Evolutionary conservation across 2,329 filamentous ascomycete species (phyloP), one percentile per base, ranked within the genome.

Genomic region (Fusarium temperatum): DNA sequence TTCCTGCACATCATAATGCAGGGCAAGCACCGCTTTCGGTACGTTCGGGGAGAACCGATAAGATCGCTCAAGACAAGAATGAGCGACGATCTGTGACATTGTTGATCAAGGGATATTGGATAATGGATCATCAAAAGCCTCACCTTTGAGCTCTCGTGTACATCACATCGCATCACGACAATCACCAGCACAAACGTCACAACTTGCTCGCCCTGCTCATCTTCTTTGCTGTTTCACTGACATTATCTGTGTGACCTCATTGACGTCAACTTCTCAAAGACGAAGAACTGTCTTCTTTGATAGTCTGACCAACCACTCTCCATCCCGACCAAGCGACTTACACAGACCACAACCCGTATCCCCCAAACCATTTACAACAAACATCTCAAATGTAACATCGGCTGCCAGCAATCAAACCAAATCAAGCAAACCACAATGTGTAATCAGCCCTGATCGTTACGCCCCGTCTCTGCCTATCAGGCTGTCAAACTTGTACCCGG

Each of bases 121-220:
- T 55, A 50, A 51, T 48, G 53, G 71, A 74, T 74, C 56, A 58
- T 54, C 57, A 54, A 41, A 60, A 72, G 68, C 64, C 68, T 74
- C 59, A 56, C 56, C 56, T 59, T 51, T 42, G 56, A 44, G 44
- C 42, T 58, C 41, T 41, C 9, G 51, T 45, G 45, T 50, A 35
- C 68, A 61, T 44, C 69, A 57, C 63, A 53, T 41, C 69, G 54
- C 63, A 53, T 41, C 69, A 57, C 60, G 57, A 70, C 50, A 58
- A 59, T 51, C 63, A 72, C 57, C 48, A 32, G 28, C 30, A 36
- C 41, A 57, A 60, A 44, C 41, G 55, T 41, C 66, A 54, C 42
- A n/a, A 39, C 32, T 35, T 47, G 68, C 55, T 63, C 68, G 56
- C 68, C 68, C 42, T 63, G 36, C 32, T 35, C 48, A 68, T 66